Conservation (phyloP, 2,329 filamentous ascomycete genomes). For the Knufia petricola region DNA sequence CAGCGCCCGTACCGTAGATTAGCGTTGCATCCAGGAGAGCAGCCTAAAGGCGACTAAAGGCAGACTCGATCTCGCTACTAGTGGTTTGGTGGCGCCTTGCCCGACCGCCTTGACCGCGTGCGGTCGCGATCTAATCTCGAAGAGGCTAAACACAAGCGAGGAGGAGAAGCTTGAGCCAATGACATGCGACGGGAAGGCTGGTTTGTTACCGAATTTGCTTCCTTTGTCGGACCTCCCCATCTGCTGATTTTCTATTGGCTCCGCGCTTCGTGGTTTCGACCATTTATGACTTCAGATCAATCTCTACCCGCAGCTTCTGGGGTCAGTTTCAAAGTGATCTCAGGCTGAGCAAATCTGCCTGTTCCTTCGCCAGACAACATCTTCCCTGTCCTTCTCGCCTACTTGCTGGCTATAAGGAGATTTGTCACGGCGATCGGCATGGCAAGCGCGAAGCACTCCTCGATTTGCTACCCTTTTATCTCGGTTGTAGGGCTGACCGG, state of each 20-base stretch:
- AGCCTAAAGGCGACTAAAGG: background rate
- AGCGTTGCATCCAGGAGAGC: background rate
- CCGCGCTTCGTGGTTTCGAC: too few species aligned
- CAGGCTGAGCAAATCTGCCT: background rate
- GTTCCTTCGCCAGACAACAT: background rate
- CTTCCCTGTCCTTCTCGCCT: background rate
- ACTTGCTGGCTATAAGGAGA: background rate
- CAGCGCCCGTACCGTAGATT: background rate
- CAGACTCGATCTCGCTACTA: background rate
- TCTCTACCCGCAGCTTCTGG: background rate
- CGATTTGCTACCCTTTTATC: background rate
- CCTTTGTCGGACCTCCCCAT: background rate
- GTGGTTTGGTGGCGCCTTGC: background rate
- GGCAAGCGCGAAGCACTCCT: background rate
- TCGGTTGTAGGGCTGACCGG: background rate
- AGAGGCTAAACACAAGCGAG: background rate
- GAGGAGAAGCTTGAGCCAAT: background rate
- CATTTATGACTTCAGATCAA: background rate
- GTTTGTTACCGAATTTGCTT: background rate
- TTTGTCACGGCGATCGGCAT: background rate
- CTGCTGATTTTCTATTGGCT: background rate
- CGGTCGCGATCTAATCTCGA: background rate
- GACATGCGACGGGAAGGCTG: background rate
- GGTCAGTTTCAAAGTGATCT: slow-evolving; percentile 5
- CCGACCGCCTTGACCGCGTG: background rate